These are phyloP conservation scores for Trypanosoma congolense DNA, from an alignment of 208 protist genomes.

Conservation along the genomic window DNA sequence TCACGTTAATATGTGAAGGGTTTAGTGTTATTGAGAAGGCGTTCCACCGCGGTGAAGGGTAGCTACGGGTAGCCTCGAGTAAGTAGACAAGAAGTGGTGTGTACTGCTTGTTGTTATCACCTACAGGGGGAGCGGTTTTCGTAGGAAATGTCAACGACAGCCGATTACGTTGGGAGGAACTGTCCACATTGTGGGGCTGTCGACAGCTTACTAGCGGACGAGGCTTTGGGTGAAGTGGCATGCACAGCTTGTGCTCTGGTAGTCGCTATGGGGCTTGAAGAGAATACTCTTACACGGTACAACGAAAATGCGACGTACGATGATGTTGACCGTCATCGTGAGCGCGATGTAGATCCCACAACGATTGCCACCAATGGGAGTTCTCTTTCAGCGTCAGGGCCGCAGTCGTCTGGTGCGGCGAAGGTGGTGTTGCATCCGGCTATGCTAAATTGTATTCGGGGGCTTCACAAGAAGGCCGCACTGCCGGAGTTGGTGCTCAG, in stretches of 20 bases:
- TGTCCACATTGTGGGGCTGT: constrained; percentile 74
- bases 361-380: neutral
- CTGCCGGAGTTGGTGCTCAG: constrained; percentile 30
- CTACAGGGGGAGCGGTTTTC: neutral
- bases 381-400: neutral
- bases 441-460: constrained; percentile 46
- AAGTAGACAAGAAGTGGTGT: no score
- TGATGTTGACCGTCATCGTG: constrained; percentile 51
- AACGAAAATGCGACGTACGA: constrained; percentile 65
- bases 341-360: constrained; percentile 6
- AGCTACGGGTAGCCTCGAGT: no score
- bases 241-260: constrained; percentile 75
- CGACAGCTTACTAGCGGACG: constrained; percentile 70
- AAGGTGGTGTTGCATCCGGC: constrained; percentile 42
- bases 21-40: no score
- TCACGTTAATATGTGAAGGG: no score
- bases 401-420: constrained; percentile 13
- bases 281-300: constrained; percentile 59
- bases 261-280: constrained; percentile 75
- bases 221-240: constrained; percentile 68
- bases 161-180: constrained; percentile 64
- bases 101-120: neutral
- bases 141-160: constrained; percentile 44
- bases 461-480: constrained; percentile 41
- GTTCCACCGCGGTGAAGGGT: no score